A percentile compares a stretch with the other conserved stretches of the same genome.
These are phyloP conservation scores for Lavandula angustifolia DNA, from an alignment of 257 asterid genomes.

Conservation along the genomic window DNA sequence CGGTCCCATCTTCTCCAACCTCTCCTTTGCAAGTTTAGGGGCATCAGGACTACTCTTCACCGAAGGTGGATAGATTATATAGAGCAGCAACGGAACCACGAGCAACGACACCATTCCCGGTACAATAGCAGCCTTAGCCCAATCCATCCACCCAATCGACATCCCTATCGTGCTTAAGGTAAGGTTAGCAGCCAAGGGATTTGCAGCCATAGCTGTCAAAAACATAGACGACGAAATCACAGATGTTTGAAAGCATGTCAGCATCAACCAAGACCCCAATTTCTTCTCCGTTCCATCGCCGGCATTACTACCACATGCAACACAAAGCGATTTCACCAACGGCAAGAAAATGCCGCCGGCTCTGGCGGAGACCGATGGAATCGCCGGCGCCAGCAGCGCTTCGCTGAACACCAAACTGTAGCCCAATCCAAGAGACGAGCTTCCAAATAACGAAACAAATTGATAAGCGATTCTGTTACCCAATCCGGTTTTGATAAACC, in stretches of 20 bases:
- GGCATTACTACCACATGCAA: conserved; percentile 85
- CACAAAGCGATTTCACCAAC: conserved; percentile 83
- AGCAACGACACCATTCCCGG: conserved; percentile 79
- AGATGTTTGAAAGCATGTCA: conserved; percentile 91
- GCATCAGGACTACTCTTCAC: conserved; percentile 97
- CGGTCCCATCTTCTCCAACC: conserved; percentile 89
- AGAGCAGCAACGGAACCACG: conserved; percentile 78
- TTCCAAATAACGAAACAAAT: conserved; percentile 81
- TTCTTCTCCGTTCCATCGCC: conserved; percentile 93
- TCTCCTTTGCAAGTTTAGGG: conserved; percentile 88
- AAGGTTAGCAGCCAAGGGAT: conserved; percentile 89
- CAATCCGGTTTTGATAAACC: conserved; percentile 88
- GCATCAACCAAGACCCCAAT: conserved; percentile 94
- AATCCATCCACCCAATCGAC: conserved; percentile 94
- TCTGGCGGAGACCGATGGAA: conserved; percentile 92
- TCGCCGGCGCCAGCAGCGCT: conserved; percentile 93
- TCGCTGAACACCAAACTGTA: conserved; percentile 96
- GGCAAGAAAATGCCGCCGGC: conserved; percentile 98
- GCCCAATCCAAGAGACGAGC: conserved; percentile 82
- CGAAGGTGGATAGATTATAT: conserved; percentile 75
- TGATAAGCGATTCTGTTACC: conserved; percentile 94
- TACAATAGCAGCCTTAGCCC: conserved; percentile 99
- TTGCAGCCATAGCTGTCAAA: conserved; percentile 97
- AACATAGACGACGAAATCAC: conserved; percentile 94
- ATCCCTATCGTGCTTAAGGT: conserved; percentile 66